Percentiles rank a stretch among this genome's conserved stretches.
Conservation (phyloP, 257 asterid genomes). For the Solanum appendiculatum region DNA sequence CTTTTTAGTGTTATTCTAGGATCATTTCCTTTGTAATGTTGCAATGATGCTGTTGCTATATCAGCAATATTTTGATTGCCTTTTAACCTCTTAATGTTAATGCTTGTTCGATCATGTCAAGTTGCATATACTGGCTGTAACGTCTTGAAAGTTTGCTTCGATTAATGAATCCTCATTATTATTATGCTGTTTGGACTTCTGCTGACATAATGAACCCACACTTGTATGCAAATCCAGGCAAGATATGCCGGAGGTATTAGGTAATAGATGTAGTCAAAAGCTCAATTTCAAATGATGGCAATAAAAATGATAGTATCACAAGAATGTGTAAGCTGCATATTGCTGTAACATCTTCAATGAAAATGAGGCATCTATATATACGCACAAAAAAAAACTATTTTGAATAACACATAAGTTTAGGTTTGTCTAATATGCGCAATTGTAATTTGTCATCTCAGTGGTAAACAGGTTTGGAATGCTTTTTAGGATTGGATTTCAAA, state of each 20-base stretch:
- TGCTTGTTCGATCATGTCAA: background rate
- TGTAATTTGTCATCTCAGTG: background rate
- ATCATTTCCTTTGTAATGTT: background rate
- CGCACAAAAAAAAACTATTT: too few relatives aligned
- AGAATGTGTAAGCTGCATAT: background rate
- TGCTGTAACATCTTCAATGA: too few relatives aligned
- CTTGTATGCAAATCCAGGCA: background rate
- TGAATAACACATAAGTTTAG: too few relatives aligned
- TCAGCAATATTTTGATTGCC: background rate
- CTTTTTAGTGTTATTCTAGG: background rate
- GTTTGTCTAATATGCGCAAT: background rate
- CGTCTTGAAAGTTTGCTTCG: background rate
- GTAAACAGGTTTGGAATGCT: background rate
- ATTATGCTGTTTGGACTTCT: background rate
- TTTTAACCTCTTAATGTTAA: background rate
- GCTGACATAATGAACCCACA: background rate
- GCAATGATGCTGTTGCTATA: background rate
- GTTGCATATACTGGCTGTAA: background rate
- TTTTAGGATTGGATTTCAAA: background rate
- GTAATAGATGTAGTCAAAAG: background rate
- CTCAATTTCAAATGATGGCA: background rate
- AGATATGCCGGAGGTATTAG: background rate
- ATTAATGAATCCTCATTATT: background rate
- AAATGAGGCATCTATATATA: too few relatives aligned
- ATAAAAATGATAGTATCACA: background rate